phyloP scores from a whole-genome alignment of 2,329 filamentous ascomycete species.

The Plenodomus tracheiphilus region DNA sequence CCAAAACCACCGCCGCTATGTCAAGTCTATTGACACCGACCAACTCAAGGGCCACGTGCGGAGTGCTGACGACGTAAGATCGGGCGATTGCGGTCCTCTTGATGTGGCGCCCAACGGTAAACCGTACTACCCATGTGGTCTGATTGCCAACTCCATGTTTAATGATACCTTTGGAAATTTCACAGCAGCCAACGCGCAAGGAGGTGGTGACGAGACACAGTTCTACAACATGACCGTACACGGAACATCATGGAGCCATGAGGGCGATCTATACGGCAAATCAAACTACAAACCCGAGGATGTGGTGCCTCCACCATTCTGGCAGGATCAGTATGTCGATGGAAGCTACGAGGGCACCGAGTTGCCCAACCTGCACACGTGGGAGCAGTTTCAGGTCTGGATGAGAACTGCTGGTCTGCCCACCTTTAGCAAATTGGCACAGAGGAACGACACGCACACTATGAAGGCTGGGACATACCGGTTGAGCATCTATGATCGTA shows the following conservation, averaged over 20 bases:
- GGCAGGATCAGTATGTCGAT: constrained; percentile 70
- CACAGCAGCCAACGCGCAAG: constrained; percentile 58
- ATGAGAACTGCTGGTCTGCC: constrained; percentile 96
- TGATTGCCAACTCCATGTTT: constrained; percentile 96
- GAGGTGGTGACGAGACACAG: constrained; percentile 46
- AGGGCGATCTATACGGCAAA: constrained; percentile 75
- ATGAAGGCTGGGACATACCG: constrained; percentile 76
- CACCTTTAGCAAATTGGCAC: constrained; percentile 90
- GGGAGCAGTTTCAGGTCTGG: constrained; percentile 95
- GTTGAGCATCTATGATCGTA: constrained; percentile 78
- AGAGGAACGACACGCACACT: constrained; percentile 71
- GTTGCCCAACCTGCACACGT: constrained; percentile 72
- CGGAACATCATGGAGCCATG: constrained; percentile 84
- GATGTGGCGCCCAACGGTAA: constrained; percentile 48
- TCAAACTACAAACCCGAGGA: constrained; percentile 67
- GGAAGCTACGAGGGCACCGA: constrained; percentile 66
- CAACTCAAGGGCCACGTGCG: constrained; percentile 78
- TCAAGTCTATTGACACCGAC: constrained; percentile 80
- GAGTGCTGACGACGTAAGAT: constrained; percentile 62
- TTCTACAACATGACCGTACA: constrained; percentile 74
- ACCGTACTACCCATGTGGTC: constrained; percentile 89
- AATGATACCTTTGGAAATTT: constrained; percentile 85
- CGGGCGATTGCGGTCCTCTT: constrained; percentile 76
- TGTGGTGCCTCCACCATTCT: constrained; percentile 85
- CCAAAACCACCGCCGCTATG: constrained; percentile 96